phyloP scores from a whole-genome alignment of 805 yeast species.

The Wickerhamiella vanderwaltii region DNA sequence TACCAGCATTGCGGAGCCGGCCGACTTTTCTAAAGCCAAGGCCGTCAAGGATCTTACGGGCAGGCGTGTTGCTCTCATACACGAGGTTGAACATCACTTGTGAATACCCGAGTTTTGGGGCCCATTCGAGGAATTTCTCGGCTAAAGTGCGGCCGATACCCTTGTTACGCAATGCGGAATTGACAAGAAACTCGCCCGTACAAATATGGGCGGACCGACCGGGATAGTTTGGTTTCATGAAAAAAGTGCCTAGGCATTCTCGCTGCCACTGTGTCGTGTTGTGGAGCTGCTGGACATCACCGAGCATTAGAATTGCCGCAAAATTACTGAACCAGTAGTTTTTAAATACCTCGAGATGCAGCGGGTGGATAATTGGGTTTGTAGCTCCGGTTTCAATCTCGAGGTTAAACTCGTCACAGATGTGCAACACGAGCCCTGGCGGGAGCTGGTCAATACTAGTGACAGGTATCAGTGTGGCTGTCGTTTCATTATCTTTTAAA shows the following conservation, averaged over 20 bases:
- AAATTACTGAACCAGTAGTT: conserved; percentile 81
- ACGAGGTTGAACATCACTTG: conserved; percentile 74
- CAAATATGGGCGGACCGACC: conserved; percentile 92
- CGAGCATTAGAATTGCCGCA: conserved; percentile 65
- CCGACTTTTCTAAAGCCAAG: conserved; percentile 70
- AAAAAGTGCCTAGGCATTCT: conserved; percentile 81
- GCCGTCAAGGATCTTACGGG: conserved; percentile 64
- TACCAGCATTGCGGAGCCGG: conserved; percentile 74
- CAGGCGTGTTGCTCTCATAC: conserved; percentile 78
- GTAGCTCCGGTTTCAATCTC: conserved; percentile 85
- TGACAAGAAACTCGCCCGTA: conserved; percentile 76
- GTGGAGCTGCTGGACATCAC: conserved; percentile 45
- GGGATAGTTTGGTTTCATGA: conserved; percentile 77
- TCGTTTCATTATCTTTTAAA: conserved; percentile 33
- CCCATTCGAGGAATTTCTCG: conserved; percentile 82
- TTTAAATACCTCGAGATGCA: conserved; percentile 64
- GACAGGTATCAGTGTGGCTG: conserved; percentile 87
- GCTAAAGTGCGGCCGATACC: conserved; percentile 81
- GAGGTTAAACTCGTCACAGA: conserved; percentile 86
- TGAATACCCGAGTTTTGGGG: conserved; percentile 77
- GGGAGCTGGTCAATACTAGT: conserved; percentile 58
- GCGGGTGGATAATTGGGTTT: conserved; percentile 70
- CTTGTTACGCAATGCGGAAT: conserved; percentile 83
- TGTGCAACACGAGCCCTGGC: conserved; percentile 59
- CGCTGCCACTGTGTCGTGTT: conserved; percentile 72